A percentile compares a stretch with the other conserved stretches of the same genome.
Evolutionary conservation across 192 early-diverging fungal genomes (phyloP).

Genomic region (Backusella liffmaniae): DNA sequence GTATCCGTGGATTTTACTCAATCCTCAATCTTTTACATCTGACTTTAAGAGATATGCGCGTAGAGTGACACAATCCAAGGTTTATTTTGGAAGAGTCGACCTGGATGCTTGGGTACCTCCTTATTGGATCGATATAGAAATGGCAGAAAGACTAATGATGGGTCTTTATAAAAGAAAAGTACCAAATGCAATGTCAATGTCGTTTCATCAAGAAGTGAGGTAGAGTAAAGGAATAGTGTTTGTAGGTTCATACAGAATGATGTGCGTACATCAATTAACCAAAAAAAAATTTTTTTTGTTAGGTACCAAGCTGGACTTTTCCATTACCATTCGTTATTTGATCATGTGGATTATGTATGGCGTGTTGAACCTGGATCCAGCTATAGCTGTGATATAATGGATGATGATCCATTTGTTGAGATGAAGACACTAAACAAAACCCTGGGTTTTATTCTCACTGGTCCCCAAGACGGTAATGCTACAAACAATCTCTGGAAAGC

Average conservation of each 20-base stretch:
- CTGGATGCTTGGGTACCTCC: conserved; percentile 64
- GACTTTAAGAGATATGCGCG: conserved; percentile 60
- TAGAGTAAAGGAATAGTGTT: conserved; percentile 13
- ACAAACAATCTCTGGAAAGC: conserved; percentile 73
- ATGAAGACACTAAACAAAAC: conserved; percentile 70
- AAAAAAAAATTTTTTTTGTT: neutral
- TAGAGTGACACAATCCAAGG: conserved; percentile 52
- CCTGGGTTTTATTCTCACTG: conserved; percentile 50
- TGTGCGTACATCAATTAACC: neutral
- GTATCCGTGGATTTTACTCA: conserved; percentile 88
- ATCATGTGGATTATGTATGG: conserved; percentile 77
- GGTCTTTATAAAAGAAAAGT: conserved; percentile 41
- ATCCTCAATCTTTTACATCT: conserved; percentile 67
- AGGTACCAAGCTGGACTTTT: conserved; percentile 73
- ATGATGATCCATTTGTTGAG: conserved; percentile 73
- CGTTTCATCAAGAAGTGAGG: conserved; percentile 69
- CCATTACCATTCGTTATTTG: conserved; percentile 66
- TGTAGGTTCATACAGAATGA: neutral
- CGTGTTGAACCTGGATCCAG: conserved; percentile 76
- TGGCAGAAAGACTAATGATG: conserved; percentile 45
- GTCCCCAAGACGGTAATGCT: conserved; percentile 55
- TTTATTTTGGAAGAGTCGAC: conserved; percentile 55
- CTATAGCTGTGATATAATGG: conserved; percentile 75
- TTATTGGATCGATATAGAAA: conserved; percentile 54
- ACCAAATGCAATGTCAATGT: conserved; percentile 40